Base-by-base conservation (phyloP, 768 basidiomycete genomes). In the Exidia glandulosa region DNA sequence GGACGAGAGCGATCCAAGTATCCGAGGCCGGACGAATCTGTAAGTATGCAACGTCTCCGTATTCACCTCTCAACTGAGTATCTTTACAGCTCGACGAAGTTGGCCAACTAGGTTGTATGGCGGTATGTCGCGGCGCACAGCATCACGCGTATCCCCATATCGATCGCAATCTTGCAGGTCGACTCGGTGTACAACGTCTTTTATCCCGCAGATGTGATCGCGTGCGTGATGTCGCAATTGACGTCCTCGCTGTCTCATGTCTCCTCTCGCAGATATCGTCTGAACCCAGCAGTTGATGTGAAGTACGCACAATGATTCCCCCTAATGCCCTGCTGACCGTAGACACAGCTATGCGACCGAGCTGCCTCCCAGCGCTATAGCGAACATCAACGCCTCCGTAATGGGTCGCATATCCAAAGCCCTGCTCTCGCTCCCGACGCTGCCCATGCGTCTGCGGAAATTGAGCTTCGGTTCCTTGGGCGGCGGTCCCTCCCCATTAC, bases 131-230 rank as follows among this genome's bases (percentile, higher is more conserved):
- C n/a, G n/a, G n/a, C n/a, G n/a, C n/a, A 45, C 12, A 6, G 19
- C 16, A 3, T 45, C 41, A 19, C 5, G 9, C 23, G 9, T 23
- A 6, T 37, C 3, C 10, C 36, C 3, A 19, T 12, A n/a, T n/a
- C n/a, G n/a, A 3, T 10, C 36, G 10, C 36, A 37, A 3, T 10
- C 36, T 37, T 10, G 19, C 41, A 45, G 41, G 41, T 73, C 14
- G 75, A 76, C 58, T 70, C 73, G 30, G 59, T 77, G 2, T 77
- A 77, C 63, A 77, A 77, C 66, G 69, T 77, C 31, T 73, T 76
- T 60, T 71, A 76, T 63, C 69, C 69, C 9, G 71, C 74, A 29
- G 76, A 77, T 62, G 75, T 76, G 0, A 69, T 77, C 32, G 74
- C 73, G n/a, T n/a, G n/a, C n/a, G n/a, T n/a, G n/a, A n/a, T n/a